Percentiles rank a stretch among this genome's conserved stretches.
phyloP scores from a whole-genome alignment of 805 yeast species.

The Blastobotrys attinorum region DNA sequence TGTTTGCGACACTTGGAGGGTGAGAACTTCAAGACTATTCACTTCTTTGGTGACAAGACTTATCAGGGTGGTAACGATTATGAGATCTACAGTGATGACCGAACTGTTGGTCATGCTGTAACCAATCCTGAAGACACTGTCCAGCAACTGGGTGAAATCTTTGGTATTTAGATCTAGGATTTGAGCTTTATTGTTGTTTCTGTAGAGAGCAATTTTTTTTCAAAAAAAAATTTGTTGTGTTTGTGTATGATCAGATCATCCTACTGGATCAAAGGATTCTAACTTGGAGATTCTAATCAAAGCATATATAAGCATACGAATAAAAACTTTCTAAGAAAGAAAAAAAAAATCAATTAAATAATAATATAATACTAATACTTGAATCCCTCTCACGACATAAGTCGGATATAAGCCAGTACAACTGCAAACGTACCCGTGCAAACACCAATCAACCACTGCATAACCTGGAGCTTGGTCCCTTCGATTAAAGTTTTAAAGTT shows the following conservation, averaged over 20 bases:
- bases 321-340: too few relatives aligned
- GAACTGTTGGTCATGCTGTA: constrained; percentile 96
- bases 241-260: too few relatives aligned
- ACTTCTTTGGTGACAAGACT: constrained; percentile 98
- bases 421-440: constrained; percentile 97
- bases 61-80: constrained; percentile 96
- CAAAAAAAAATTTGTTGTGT: background rate
- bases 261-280: too few relatives aligned
- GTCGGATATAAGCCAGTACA: constrained; percentile 82
- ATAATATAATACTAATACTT: background rate
- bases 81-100: constrained; percentile 84
- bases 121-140: constrained; percentile 83
- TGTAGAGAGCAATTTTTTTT: too few relatives aligned
- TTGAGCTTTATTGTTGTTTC: too few relatives aligned
- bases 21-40: constrained; percentile 81
- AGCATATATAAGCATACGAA: too few relatives aligned
- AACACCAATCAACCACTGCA: constrained; percentile 98
- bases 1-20: constrained; percentile 84
- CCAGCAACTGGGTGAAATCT: constrained; percentile 75
- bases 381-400: constrained; percentile 25
- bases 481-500: constrained; percentile 95
- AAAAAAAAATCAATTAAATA: background rate
- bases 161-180: too few relatives aligned
- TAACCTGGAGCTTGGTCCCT: constrained; percentile 88
- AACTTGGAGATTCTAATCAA: too few relatives aligned